Conservation (phyloP, 2,329 filamentous ascomycete genomes). For the Esteya vermicola region DNA sequence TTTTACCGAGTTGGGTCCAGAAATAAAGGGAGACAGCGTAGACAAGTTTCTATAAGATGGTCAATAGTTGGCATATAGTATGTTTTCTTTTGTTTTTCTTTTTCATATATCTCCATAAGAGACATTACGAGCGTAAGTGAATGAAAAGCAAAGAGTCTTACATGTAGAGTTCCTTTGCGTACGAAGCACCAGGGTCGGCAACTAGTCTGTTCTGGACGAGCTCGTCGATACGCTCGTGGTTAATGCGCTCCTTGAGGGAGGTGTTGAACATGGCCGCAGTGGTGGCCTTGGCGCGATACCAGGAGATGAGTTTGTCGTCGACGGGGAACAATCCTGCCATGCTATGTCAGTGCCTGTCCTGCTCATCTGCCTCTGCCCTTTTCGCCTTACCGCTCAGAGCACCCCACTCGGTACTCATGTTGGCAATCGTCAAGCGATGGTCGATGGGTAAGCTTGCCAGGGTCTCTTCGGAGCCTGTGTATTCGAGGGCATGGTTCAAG, state of each 20-base stretch:
- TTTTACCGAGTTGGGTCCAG: constrained; percentile 87
- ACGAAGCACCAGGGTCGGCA: constrained; percentile 65
- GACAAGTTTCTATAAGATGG: too few relatives aligned
- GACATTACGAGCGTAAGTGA: too few relatives aligned
- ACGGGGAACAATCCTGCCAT: constrained; percentile 58
- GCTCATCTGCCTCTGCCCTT: background rate
- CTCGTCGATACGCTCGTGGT: constrained; percentile 58
- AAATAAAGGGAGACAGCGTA: constrained; percentile 69
- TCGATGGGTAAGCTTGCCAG: constrained; percentile 53
- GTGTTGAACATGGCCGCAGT: constrained; percentile 44
- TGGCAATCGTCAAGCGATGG: constrained; percentile 53
- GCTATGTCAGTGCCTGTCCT: constrained; percentile 3
- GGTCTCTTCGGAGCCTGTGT: constrained; percentile 67
- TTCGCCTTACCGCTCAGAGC: constrained; percentile 45
- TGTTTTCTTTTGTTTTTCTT: too few relatives aligned
- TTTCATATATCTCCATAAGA: too few relatives aligned
- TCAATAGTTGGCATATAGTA: too few relatives aligned
- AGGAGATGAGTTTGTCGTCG: constrained; percentile 54
- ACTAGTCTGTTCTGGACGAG: constrained; percentile 50
- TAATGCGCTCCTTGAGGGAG: constrained; percentile 43
- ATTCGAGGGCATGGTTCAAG: constrained; percentile 82
- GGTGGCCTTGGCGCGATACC: constrained; percentile 67
- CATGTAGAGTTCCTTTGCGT: constrained; percentile 72
- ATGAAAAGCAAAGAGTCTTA: too few relatives aligned
- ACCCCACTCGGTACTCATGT: constrained; percentile 70